phyloP scores from a whole-genome alignment of 2,329 filamentous ascomycete species.

The Colletotrichum sp. region DNA sequence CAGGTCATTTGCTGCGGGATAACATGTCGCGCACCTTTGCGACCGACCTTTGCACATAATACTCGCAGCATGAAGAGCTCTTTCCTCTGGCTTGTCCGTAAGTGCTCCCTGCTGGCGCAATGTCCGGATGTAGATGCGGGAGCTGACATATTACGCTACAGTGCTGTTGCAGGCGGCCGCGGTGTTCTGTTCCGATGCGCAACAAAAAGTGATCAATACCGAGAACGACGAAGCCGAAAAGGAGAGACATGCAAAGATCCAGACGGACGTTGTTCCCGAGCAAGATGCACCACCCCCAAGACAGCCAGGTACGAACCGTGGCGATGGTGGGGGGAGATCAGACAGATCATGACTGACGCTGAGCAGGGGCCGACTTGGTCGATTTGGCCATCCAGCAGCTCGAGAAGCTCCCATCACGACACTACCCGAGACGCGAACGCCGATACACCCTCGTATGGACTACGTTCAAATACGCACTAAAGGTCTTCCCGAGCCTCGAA shows the following conservation, averaged over 20 bases:
- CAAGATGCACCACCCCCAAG: conserved; percentile 29
- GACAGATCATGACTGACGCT: background rate
- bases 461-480: conserved; percentile 48
- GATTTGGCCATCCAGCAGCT: conserved; percentile 57
- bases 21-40: conserved; percentile 22
- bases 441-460: conserved; percentile 48
- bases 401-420: conserved; percentile 51
- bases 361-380: conserved; percentile 56
- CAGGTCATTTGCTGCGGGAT: background rate
- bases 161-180: conserved; percentile 53
- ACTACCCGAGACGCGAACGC: conserved; percentile 48
- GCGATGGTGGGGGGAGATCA: conserved; percentile 1
- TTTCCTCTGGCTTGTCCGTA: conserved; percentile 48
- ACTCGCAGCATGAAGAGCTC: conserved; percentile 44
- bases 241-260: conserved; percentile 36
- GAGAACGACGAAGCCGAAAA: conserved; percentile 32
- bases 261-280: conserved; percentile 33
- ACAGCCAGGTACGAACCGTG: conserved; percentile 41
- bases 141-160: conserved; percentile 27
- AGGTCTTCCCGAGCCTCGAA: conserved; percentile 55
- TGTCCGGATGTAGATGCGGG: background rate
- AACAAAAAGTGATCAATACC: conserved; percentile 40
- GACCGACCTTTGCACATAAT: conserved; percentile 34
- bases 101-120: conserved; percentile 24
- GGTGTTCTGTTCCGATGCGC: conserved; percentile 42